Evolutionary conservation across 768 basidiomycete species (phyloP).

Genomic region (Cubamyces sp.): DNA sequence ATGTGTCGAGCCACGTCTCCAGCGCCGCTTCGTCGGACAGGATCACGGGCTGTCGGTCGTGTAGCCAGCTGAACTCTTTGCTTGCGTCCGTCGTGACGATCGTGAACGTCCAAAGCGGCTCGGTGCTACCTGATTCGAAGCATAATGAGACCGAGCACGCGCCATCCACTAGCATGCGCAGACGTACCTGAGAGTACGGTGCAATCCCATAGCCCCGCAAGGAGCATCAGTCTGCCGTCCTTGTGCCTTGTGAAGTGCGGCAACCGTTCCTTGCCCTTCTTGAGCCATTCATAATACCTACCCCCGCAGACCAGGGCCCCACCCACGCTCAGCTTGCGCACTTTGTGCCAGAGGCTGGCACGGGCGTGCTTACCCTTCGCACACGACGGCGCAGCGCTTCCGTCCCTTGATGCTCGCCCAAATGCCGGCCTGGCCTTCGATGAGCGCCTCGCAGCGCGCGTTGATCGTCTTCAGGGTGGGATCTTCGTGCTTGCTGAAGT

Average conservation of each 20-base stretch:
- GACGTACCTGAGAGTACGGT: constrained; percentile 62
- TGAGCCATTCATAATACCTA: constrained; percentile 96
- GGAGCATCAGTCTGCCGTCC: constrained; percentile 68
- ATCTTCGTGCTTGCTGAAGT: constrained; percentile 80
- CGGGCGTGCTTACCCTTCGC: constrained; percentile 66
- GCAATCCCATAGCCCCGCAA: constrained; percentile 88
- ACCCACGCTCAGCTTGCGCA: too few species aligned
- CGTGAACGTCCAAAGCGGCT: constrained; percentile 78
- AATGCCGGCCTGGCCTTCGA: constrained; percentile 72
- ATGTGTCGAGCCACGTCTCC: constrained; percentile 80
- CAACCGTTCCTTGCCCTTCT: constrained; percentile 75
- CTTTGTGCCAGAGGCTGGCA: too few species aligned
- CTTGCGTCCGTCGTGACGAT: constrained; percentile 85
- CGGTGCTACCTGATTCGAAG: constrained; percentile 47
- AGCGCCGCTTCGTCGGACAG: constrained; percentile 65
- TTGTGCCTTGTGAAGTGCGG: constrained; percentile 82
- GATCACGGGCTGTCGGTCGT: constrained; percentile 88
- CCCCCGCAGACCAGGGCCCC: not conserved
- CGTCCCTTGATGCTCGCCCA: constrained; percentile 83
- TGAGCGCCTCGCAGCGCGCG: constrained; percentile 81
- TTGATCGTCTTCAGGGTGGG: constrained; percentile 84
- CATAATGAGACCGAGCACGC: not conserved
- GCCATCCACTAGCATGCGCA: not conserved
- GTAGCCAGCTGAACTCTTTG: constrained; percentile 80
- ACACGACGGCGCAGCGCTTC: constrained; percentile 85